Conservation (phyloP, 179 eudicot genomes). For the Sideroxylon spinosum region DNA sequence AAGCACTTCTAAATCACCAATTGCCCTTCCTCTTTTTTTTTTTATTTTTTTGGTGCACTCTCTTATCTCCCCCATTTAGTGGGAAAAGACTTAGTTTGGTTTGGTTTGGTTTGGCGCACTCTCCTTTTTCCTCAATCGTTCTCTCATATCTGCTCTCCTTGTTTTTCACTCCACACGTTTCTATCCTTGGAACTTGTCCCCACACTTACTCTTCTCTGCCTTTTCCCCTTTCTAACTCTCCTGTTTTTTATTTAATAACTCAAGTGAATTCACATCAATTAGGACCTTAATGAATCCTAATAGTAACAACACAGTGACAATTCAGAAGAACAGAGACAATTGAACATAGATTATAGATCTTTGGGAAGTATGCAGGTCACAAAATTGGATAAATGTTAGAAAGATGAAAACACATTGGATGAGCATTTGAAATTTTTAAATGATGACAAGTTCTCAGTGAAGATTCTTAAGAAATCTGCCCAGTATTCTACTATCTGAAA, state of each 20-base stretch:
- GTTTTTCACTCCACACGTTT: neutral
- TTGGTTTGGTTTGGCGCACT: too few species aligned
- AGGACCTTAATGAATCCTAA: neutral
- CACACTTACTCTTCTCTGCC: neutral
- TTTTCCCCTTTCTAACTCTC: neutral
- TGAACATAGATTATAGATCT: neutral
- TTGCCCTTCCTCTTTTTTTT: too few species aligned
- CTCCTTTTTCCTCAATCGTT: neutral
- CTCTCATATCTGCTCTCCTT: neutral
- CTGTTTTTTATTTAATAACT: neutral
- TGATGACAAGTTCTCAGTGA: neutral
- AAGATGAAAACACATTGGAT: neutral
- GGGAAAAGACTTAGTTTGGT: too few species aligned
- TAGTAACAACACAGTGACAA: conserved; percentile 1
- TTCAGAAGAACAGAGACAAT: neutral
- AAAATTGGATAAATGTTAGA: neutral
- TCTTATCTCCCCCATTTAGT: too few species aligned
- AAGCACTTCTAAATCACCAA: too few species aligned
- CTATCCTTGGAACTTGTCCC: neutral
- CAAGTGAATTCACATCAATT: neutral
- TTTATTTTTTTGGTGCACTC: too few species aligned
- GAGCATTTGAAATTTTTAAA: neutral
- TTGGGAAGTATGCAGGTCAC: neutral
- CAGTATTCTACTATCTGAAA: neutral
- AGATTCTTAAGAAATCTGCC: conserved; percentile 5